Evolutionary conservation across 805 yeast genomes (phyloP), one percentile per base, ranked within the genome.

Genomic region (Yamadazyma laniorum): DNA sequence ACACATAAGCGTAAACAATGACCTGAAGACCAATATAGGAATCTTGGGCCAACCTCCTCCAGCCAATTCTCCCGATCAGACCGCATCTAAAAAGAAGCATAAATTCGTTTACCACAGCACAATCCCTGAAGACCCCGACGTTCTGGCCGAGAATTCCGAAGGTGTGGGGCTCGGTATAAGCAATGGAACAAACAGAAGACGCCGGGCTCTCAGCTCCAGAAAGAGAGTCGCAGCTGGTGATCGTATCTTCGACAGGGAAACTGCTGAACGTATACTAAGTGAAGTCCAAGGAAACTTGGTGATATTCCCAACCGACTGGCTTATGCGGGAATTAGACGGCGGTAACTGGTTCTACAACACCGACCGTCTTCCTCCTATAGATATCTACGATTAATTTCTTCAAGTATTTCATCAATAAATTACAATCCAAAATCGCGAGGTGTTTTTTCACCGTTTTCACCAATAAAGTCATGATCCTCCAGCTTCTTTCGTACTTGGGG

Each of bases 321-420:
- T 93, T 29, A 68, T 76, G 50, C 75, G 80, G 42, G 99, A 93
- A 61, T 77, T 89, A 21, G 96, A 90, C 40, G 78, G 86, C 5
- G 91, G 87, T 8, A 93, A 95, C 55, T 91, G 98, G 98, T 90
- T 89, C 58, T 90, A 87, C 67, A 87, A 83, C 51, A 82, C 95
- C 34, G 99, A 93, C 56, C 79, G 95, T 53, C 68, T 93, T 18
- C 96, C 98, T 4, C 99, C 99, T 1, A 79, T 93, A 39, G 98
- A 93, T 56, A 91, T 93, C 37, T 93, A 85, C 58, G 91, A 89
- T 52, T 88, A 51, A 22, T 21, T 31, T 18, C 18, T 4, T 9
- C 18, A 21, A 9, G 15, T 4, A n/a, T n/a, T n/a, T n/a, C n/a
- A n/a, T n/a, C n/a, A n/a, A n/a, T n/a, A n/a, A n/a, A n/a, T n/a